These are phyloP conservation scores for Acanthamoeba rhysodes DNA, from an alignment of 208 protist species.

Conservation along the genomic window DNA sequence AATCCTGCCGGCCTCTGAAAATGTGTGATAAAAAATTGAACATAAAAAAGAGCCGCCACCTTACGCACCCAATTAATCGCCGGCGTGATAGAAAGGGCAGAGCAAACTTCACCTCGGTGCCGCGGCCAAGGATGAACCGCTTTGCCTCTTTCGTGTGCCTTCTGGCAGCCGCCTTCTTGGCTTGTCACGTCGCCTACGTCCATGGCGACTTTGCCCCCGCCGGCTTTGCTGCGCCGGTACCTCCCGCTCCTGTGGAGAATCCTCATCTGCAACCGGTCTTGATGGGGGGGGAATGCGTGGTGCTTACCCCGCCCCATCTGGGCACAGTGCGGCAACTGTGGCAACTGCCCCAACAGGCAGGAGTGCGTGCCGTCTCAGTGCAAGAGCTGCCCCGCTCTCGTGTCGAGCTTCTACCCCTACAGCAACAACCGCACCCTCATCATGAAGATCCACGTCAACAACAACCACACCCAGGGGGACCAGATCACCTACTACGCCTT, in stretches of 20 bases:
- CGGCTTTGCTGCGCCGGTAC: background rate
- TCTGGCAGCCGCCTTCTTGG: no score
- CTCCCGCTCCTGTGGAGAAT: background rate
- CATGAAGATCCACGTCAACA: constrained; percentile 62
- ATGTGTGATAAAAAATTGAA: no score
- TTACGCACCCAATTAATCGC: background rate
- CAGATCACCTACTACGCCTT: constrained; percentile 49
- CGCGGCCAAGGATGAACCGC: no score
- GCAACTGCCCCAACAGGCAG: background rate
- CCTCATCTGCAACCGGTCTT: background rate
- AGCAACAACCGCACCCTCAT: constrained; percentile 49
- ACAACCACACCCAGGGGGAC: constrained; percentile 51
- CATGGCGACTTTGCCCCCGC: no score
- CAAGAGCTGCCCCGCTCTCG: constrained; percentile 36
- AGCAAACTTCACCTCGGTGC: no score
- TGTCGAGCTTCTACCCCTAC: constrained; percentile 53
- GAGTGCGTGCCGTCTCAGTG: constrained; percentile 34
- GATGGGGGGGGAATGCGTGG: background rate
- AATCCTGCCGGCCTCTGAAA: no score
- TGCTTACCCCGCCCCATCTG: background rate
- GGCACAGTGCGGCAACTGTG: constrained; percentile 11
- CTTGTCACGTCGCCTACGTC: no score
- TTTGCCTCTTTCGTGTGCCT: no score
- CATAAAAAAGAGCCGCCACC: background rate
- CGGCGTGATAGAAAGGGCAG: no score